Percentiles rank a stretch among this genome's conserved stretches.
These are phyloP conservation scores for Boletus semigastroideus DNA, from an alignment of 1,284 basidiomycete genomes.

Conservation along the genomic window DNA sequence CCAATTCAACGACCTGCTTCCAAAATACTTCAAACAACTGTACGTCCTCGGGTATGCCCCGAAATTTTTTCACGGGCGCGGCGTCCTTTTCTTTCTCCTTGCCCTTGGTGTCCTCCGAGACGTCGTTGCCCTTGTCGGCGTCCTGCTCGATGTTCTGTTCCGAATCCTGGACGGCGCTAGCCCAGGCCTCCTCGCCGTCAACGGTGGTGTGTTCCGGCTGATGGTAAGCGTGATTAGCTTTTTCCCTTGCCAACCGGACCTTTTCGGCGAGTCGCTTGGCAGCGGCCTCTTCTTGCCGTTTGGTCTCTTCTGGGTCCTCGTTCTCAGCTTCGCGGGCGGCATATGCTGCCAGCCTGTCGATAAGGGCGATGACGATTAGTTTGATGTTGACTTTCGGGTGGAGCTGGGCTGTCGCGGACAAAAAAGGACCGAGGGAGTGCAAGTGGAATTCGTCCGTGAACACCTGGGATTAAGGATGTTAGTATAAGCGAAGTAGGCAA, in stretches of 20 bases:
- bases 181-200: conserved; percentile 37
- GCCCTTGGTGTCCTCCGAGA: conserved; percentile 36
- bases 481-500: too few species aligned
- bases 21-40: conserved; percentile 96
- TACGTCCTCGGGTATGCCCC: conserved; percentile 91
- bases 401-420: conserved; percentile 89
- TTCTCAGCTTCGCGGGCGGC: conserved; percentile 92
- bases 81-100: conserved; percentile 60
- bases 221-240: conserved; percentile 46
- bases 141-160: conserved; percentile 29
- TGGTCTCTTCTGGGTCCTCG: conserved; percentile 90
- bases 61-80: conserved; percentile 68
- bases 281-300: conserved; percentile 87
- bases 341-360: conserved; percentile 92
- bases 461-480: conserved; percentile 49
- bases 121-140: conserved; percentile 29
- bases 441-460: conserved; percentile 97
- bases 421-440: conserved; percentile 88
- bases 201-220: conserved; percentile 6
- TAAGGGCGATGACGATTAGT: conserved; percentile 91
- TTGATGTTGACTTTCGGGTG: conserved; percentile 98
- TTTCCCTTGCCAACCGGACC: conserved; percentile 62
- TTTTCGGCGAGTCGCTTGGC: conserved; percentile 82
- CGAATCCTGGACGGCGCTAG: conserved; percentile 29
- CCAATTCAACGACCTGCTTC: conserved; percentile 96